Evolutionary conservation across 306 rosid species (phyloP).

Genomic region (Echinosophora koreensis): DNA sequence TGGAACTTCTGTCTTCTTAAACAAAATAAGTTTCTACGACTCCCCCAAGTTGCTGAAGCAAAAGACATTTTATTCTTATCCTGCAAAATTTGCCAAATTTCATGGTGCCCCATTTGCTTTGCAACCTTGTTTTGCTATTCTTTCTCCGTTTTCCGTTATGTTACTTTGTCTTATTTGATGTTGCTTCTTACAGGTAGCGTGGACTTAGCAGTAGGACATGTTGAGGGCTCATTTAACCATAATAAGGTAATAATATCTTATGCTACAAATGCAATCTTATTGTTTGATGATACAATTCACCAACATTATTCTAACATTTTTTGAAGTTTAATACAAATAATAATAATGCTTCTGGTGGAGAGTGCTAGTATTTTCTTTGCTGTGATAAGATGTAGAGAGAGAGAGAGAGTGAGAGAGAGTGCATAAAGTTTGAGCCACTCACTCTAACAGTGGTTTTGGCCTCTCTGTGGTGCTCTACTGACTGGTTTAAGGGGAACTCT

Average conservation of each 20-base stretch:
- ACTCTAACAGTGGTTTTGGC: neutral
- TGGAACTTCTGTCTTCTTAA: slow-evolving; percentile 43
- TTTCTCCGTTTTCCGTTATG: neutral
- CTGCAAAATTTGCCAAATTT: slow-evolving; percentile 39
- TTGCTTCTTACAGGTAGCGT: slow-evolving; percentile 55
- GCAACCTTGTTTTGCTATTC: slow-evolving; percentile 55
- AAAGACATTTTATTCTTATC: slow-evolving; percentile 34
- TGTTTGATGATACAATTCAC: slow-evolving; percentile 1
- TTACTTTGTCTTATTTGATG: slow-evolving; percentile 41
- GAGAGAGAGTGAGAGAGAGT: slow-evolving; percentile 17
- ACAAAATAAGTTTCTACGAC: slow-evolving; percentile 49
- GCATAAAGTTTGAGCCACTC: slow-evolving; percentile 5
- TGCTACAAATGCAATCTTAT: neutral
- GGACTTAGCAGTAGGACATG: slow-evolving; percentile 48
- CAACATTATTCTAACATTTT: neutral
- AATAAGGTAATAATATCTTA: slow-evolving; percentile 49
- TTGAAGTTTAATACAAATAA: slow-evolving; percentile 16
- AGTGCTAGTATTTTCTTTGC: neutral
- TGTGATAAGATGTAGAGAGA: neutral
- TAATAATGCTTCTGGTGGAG: slow-evolving; percentile 13
- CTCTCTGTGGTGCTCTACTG: too few relatives aligned
- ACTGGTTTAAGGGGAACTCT: neutral
- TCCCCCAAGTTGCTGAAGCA: slow-evolving; percentile 48
- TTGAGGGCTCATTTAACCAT: slow-evolving; percentile 43
- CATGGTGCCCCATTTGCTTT: slow-evolving; percentile 45